A percentile compares a stretch with the other conserved stretches of the same genome.
Evolutionary conservation across 768 basidiomycete species (phyloP).

Genomic region (Cystobasidium ongulense): DNA sequence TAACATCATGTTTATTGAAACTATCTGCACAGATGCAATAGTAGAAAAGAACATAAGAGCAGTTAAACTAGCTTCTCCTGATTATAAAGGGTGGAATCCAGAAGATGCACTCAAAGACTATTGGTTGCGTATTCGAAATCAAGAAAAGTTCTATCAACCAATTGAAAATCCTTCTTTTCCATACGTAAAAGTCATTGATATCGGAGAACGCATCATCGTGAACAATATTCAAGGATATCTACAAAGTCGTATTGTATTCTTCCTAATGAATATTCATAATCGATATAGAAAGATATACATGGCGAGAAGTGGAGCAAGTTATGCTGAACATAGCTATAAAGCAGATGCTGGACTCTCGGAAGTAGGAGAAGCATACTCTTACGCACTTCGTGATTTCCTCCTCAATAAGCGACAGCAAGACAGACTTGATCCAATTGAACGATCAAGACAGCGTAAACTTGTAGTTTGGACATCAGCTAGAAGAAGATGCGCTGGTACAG

Average conservation of each 20-base stretch:
- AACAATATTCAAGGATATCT: constrained; percentile 86
- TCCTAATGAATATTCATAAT: constrained; percentile 70
- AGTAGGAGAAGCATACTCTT: constrained; percentile 90
- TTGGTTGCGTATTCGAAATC: constrained; percentile 73
- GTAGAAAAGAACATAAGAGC: constrained; percentile 54
- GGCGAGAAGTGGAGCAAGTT: constrained; percentile 80
- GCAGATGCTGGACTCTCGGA: constrained; percentile 94
- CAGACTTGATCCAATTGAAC: constrained; percentile 49
- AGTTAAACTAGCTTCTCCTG: not conserved
- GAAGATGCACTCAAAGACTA: constrained; percentile 89
- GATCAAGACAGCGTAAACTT: constrained; percentile 54
- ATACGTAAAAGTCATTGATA: constrained; percentile 89
- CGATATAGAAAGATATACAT: not conserved
- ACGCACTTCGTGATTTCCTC: constrained; percentile 79
- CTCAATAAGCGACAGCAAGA: constrained; percentile 69
- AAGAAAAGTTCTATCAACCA: constrained; percentile 80
- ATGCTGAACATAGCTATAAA: constrained; percentile 97
- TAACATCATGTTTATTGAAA: constrained; percentile 59
- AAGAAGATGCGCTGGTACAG: constrained; percentile 82
- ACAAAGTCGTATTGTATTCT: constrained; percentile 91
- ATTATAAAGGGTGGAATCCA: constrained; percentile 80
- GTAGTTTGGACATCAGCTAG: constrained; percentile 89
- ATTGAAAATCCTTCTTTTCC: constrained; percentile 86
- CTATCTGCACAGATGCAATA: constrained; percentile 55
- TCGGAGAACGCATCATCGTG: constrained; percentile 91